Evolutionary conservation across 2,329 filamentous ascomycete species (phyloP).

Genomic region (Tricladium varicosporioides): DNA sequence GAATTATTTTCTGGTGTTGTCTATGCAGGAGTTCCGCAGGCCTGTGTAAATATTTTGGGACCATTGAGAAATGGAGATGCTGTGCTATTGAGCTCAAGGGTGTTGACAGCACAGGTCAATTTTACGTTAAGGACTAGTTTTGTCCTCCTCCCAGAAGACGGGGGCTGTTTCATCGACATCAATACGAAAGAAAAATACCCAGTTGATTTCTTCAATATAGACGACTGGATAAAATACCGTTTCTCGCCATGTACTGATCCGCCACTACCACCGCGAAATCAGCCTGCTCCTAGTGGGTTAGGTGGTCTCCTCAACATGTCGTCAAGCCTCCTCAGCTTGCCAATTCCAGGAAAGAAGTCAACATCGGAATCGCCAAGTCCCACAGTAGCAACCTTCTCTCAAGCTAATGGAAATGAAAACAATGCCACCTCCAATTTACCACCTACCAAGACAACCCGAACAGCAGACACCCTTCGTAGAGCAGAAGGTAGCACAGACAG

Average conservation of each 20-base stretch:
- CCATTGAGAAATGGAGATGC: conserved; percentile 90
- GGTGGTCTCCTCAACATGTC: conserved; percentile 39
- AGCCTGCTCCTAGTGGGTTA: conserved; percentile 27
- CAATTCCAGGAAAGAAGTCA: conserved; percentile 29
- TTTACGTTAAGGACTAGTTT: conserved; percentile 88
- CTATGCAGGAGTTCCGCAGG: conserved; percentile 80
- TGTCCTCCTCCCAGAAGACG: conserved; percentile 80
- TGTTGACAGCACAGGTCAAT: conserved; percentile 89
- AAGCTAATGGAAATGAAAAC: conserved; percentile 24
- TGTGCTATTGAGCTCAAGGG: conserved; percentile 82
- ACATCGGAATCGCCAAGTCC: conserved; percentile 21
- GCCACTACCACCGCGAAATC: conserved; percentile 57
- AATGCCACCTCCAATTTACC: conserved; percentile 12
- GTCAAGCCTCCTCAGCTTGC: conserved; percentile 31
- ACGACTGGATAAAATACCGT: conserved; percentile 76
- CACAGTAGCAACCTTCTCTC: conserved; percentile 4
- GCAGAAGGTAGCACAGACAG: conserved; percentile 29
- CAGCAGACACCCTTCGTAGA: conserved; percentile 25
- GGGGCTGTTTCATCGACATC: conserved; percentile 78
- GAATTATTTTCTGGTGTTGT: conserved; percentile 84
- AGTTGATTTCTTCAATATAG: conserved; percentile 78
- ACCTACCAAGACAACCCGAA: conserved; percentile 25
- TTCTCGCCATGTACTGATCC: conserved; percentile 74
- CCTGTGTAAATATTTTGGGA: conserved; percentile 88
- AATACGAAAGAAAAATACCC: conserved; percentile 75